phyloP scores from a whole-genome alignment of 495 filamentous ascomycete genomes.

The Beverwykella pulmonaria region DNA sequence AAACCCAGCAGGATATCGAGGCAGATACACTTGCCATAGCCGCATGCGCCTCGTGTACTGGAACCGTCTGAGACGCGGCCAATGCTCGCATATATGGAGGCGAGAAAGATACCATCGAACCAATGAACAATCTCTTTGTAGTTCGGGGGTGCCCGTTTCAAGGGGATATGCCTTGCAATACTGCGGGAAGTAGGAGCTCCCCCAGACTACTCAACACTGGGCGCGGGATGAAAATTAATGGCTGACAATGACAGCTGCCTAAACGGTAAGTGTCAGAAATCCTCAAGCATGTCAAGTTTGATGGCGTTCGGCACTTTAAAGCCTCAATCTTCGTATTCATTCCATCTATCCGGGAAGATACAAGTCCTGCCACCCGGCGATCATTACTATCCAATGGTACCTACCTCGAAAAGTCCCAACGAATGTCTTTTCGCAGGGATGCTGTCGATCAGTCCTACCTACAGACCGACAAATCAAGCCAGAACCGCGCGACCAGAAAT shows the following conservation, averaged over 20 bases:
- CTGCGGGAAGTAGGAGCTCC: background rate
- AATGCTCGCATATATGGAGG: background rate
- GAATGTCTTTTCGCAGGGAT: too few species aligned
- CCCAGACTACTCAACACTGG: background rate
- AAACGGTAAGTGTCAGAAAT: background rate
- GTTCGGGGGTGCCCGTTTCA: background rate
- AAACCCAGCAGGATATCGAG: background rate
- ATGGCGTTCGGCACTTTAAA: background rate
- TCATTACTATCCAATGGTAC: too few species aligned
- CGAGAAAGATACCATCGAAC: background rate
- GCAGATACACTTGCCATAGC: background rate
- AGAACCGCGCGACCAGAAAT: too few species aligned
- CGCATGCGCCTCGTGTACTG: background rate
- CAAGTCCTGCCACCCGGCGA: too few species aligned
- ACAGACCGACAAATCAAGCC: too few species aligned
- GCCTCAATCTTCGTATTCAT: too few species aligned
- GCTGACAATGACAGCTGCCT: background rate
- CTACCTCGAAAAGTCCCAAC: too few species aligned
- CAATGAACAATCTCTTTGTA: too few species aligned
- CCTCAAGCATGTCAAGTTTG: background rate
- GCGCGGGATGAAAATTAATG: background rate
- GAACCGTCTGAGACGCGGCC: background rate
- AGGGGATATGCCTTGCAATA: background rate
- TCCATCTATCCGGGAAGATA: too few species aligned
- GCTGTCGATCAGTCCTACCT: too few species aligned